Evolutionary conservation across 371 early-diverging fungal species (phyloP).

Genomic region (Mucor plumbeus): DNA sequence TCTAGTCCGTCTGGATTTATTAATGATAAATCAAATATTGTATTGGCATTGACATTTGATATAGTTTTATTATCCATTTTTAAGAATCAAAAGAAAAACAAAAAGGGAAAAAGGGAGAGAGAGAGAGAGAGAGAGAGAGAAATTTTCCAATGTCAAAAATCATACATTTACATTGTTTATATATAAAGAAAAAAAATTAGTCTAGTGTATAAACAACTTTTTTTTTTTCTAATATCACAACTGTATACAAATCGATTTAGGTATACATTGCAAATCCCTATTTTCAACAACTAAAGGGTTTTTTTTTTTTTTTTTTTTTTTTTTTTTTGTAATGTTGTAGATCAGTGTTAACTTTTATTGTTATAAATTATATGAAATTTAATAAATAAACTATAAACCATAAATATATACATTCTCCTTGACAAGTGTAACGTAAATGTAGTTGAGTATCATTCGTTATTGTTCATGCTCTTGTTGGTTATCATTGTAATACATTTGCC

Average conservation of each 20-base stretch:
- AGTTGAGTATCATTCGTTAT: too few relatives aligned
- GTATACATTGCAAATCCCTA: neutral
- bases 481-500: neutral
- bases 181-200: neutral
- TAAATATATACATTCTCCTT: too few relatives aligned
- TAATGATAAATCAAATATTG: conserved; percentile 6
- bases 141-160: neutral
- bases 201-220: conserved; percentile 1
- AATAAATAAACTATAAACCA: neutral
- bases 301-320: too few relatives aligned
- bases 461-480: neutral
- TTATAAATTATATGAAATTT: neutral
- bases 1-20: conserved; percentile 44
- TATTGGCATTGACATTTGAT: neutral
- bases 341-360: neutral
- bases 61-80: conserved; percentile 4
- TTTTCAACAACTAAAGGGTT: neutral
- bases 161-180: neutral
- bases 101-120: neutral
- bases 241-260: neutral
- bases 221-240: neutral
- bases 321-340: too few relatives aligned
- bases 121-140: neutral
- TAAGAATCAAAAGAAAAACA: neutral
- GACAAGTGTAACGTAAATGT: neutral